phyloP scores from a whole-genome alignment of 176 grass and related monocot genomes.

The Carex cristatella region DNA sequence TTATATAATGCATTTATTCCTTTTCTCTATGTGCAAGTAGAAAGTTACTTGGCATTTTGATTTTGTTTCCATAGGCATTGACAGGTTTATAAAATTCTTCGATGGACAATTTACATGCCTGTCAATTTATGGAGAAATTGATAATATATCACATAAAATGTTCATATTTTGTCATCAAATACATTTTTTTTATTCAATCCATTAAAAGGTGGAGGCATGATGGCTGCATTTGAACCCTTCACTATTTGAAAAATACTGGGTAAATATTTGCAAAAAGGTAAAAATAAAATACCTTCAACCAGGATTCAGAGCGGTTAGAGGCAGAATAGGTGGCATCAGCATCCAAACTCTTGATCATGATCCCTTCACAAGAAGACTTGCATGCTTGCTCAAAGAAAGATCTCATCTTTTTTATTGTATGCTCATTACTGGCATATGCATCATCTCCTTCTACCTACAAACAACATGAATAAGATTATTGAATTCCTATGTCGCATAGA shows the following conservation, averaged over 20 bases:
- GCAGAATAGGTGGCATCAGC: conserved; percentile 82
- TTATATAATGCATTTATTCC: not conserved
- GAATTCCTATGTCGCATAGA: not conserved
- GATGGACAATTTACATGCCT: not conserved
- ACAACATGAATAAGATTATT: not conserved
- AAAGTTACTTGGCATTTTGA: not conserved
- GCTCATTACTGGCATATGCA: conserved; percentile 47
- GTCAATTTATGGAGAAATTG: not conserved
- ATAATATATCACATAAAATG: not conserved
- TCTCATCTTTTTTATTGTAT: conserved; percentile 53
- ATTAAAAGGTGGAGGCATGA: not conserved
- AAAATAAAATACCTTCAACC: conserved; percentile 59
- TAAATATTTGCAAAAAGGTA: not conserved
- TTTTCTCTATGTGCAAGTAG: not conserved
- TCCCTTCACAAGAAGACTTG: conserved; percentile 85
- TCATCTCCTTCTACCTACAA: conserved; percentile 65
- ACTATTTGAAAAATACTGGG: not conserved
- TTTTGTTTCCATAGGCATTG: not conserved
- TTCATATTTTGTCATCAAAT: not conserved
- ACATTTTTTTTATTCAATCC: not conserved
- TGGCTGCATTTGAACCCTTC: not conserved
- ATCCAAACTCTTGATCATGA: conserved; percentile 95
- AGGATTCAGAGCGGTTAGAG: conserved; percentile 78
- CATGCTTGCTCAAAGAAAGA: conserved; percentile 70
- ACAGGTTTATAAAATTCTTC: not conserved